Conservation (phyloP, 2,329 filamentous ascomycete species). For the Knufia fluminis region DNA sequence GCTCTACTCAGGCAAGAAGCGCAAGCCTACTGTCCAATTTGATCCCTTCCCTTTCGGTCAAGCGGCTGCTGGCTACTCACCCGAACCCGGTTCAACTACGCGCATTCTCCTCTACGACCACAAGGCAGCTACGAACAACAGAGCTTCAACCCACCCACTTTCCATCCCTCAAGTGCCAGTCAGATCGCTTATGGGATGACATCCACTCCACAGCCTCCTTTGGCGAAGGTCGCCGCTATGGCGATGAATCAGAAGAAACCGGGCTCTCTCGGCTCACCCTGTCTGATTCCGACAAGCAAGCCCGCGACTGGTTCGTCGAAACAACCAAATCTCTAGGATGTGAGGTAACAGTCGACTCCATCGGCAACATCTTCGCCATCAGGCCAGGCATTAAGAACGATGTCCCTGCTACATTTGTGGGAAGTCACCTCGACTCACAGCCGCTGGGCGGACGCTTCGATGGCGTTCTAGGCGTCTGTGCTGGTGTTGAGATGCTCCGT, state of each 20-base stretch:
- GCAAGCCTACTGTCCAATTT: too few species aligned
- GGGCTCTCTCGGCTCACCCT: slow-evolving; percentile 68
- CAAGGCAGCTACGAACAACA: slow-evolving; percentile 4
- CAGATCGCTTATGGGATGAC: slow-evolving; percentile 5
- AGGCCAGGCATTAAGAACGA: slow-evolving; percentile 51
- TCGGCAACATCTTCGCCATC: slow-evolving; percentile 74
- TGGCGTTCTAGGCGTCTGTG: slow-evolving; percentile 64
- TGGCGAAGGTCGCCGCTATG: slow-evolving; percentile 2
- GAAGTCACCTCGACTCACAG: slow-evolving; percentile 40
- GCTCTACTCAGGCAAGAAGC: too few species aligned
- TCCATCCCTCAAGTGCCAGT: neutral
- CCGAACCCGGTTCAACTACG: too few species aligned
- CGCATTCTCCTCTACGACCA: neutral
- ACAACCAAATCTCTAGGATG: slow-evolving; percentile 57
- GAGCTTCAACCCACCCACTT: slow-evolving; percentile 4
- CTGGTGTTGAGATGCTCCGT: slow-evolving; percentile 63
- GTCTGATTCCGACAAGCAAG: slow-evolving; percentile 61
- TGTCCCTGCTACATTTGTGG: slow-evolving; percentile 33
- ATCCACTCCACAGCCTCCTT: slow-evolving; percentile 2
- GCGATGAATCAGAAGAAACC: slow-evolving; percentile 36
- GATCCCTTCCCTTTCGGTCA: too few species aligned
- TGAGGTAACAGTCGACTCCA: slow-evolving; percentile 57
- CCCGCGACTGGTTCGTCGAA: slow-evolving; percentile 64
- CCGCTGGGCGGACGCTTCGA: slow-evolving; percentile 59
- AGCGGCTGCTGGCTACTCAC: too few species aligned